Base-by-base conservation (phyloP, 1,284 basidiomycete species). In the Ganoderma multipileum region DNA sequence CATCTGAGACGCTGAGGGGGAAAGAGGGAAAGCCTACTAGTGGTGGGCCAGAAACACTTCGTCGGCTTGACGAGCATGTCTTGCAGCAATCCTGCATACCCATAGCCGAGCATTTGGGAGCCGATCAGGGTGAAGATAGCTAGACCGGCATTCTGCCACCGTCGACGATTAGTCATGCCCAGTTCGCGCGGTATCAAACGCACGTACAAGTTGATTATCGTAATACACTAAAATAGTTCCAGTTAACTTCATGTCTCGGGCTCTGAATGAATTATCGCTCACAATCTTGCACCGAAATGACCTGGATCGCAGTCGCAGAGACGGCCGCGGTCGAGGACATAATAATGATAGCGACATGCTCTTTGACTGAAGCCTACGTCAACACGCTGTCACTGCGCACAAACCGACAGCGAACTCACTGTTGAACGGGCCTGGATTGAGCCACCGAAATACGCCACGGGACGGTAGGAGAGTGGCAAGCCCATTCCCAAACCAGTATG, bases 361-460 rank as follows among this genome's bases (percentile, higher is more conserved):
- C 77, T 74, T 80, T 79, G 70, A 81, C 78, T 80, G 47, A 38
- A 28, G 16, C n/a, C 8, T 26, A 28, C 12, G 12, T 54, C 39
- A 39, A 23, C 52, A 41, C 0, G 20, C 7, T 30, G n/a, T 18
- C 50, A 20, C 7, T 14, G 8, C 6, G 39, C 38, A 36, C n/a
- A 62, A 16, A 63, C 28, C n/a, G n/a, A 18, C 4, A 50, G 8
- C 8, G 20, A 2, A 72, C 78, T 65, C 52, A 79, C 78, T 83
- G 75, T 82, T 82, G 77, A 85, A 85, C 4, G 83, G 82, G 0
- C 83, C 84, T 1, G 83, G 83, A 66, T 84, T 84, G 66, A 86
- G 73, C 66, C 74, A 82, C 18, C 76, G 68, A 75, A 81, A 82
- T 57, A 77, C 65, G 11, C 82, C 82, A 18, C 69, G 71, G 6